Evolutionary conservation across 495 filamentous ascomycete species (phyloP), one percentile per base, ranked within the genome.

Genomic region (Podospora pseudopauciseta): DNA sequence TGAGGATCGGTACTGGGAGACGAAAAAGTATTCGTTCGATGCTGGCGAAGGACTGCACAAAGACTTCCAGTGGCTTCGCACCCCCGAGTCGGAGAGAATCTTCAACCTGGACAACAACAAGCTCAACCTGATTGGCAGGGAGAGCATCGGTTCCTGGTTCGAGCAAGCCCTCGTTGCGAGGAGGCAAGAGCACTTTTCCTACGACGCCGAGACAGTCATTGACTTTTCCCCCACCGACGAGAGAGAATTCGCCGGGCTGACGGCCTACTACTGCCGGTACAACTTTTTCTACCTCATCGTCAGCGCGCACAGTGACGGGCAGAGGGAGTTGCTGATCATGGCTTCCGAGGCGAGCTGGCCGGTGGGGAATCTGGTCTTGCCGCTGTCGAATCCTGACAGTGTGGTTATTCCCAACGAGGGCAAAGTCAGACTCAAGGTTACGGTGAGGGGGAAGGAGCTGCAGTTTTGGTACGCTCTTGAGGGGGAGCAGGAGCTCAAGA

Each of bases 271-370:
- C 74, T 85, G 83, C 70, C 83, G 85, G 4, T 86, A 77, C 76
- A 87, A 87, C 72, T 86, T 87, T 74, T 86, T 86, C 76, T 87
- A 87, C 65, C 75, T 87, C 6, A 81, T 83, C 0, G 83, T 87
- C 13, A 82, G 82, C n/a, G 84, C 83, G 1, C 79, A 86, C 67
- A 76, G 79, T 3, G 82, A 86, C 67, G 84, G 85, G 18, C 78
- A 83, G 67, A 76, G 85, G 1, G 85, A 87, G 69, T 73, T 87
- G 30, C 75, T 85, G 6, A 82, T 87, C 66, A 68, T 84, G 72
- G 75, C 76, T 11, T 84, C 82, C 5, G 83, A 87, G 72, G 81
- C 72, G 18, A 83, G 82, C 0, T 86, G 78, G 79, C 85, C 85
- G 7, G 73, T 81, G 23, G 80, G 83, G 0, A 65, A 73, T 7